Conservation (phyloP, 2,329 filamentous ascomycete genomes). For the Paraphoma sp. region DNA sequence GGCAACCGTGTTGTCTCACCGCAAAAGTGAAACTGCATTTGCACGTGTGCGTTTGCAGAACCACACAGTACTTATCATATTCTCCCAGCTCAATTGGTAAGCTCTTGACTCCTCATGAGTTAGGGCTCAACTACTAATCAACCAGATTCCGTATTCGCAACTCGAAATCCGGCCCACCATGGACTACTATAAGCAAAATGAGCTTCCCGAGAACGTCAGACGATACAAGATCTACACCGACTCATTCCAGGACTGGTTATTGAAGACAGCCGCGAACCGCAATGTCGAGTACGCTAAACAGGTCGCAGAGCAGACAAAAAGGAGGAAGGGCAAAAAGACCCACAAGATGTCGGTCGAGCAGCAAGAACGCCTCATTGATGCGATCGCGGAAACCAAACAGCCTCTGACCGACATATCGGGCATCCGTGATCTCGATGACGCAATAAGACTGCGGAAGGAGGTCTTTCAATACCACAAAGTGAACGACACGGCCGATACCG, state of each 20-base stretch:
- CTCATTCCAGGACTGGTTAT: conserved; percentile 23
- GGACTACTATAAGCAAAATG: conserved; percentile 20
- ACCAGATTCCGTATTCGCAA: not conserved
- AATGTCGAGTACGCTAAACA: conserved; percentile 14
- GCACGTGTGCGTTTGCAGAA: too few species aligned
- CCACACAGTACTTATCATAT: too few species aligned
- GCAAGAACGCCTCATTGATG: conserved; percentile 14
- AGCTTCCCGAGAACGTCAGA: conserved; percentile 24
- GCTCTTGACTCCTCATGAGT: too few species aligned
- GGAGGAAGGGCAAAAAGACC: conserved; percentile 2
- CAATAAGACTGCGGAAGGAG: conserved; percentile 25
- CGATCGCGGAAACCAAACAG: conserved; percentile 11
- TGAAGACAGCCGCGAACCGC: conserved; percentile 15
- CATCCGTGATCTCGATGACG: conserved; percentile 19
- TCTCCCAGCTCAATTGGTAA: too few species aligned
- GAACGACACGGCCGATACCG: conserved; percentile 6
- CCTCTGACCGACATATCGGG: conserved; percentile 17
- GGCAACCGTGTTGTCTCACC: too few species aligned
- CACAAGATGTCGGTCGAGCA: conserved; percentile 12
- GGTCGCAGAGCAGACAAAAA: conserved; percentile 5
- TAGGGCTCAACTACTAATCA: not conserved
- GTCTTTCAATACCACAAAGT: conserved; percentile 14
- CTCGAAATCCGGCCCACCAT: conserved; percentile 2
- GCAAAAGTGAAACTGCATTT: too few species aligned
- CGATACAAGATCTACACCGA: conserved; percentile 20